A percentile compares a stretch with the other conserved stretches of the same genome.
Evolutionary conservation across 495 filamentous ascomycete genomes (phyloP).

Genomic region (Tuber aestivum): DNA sequence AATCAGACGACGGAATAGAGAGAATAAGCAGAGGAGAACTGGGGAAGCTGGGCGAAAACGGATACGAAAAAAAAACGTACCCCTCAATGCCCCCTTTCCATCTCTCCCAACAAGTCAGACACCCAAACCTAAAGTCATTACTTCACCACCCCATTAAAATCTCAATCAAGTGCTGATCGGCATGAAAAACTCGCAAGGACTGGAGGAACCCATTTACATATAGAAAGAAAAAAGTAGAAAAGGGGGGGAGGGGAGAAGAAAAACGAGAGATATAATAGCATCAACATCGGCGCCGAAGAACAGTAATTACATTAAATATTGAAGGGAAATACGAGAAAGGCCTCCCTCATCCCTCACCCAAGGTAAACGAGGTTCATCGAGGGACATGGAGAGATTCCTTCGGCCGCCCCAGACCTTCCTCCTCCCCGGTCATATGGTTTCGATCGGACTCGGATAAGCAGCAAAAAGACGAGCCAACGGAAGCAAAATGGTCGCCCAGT

Average conservation of each 20-base stretch:
- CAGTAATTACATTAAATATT: slow-evolving; percentile 30
- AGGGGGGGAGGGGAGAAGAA: neutral
- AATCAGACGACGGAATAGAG: neutral
- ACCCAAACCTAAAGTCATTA: neutral
- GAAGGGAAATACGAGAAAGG: neutral
- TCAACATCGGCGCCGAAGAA: slow-evolving; percentile 6
- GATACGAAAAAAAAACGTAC: neutral
- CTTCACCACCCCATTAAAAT: slow-evolving; percentile 3
- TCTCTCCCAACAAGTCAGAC: neutral
- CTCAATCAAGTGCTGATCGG: neutral
- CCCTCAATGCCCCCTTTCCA: neutral
- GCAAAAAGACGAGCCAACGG: neutral
- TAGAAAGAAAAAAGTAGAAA: slow-evolving; percentile 20
- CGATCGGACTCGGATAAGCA: neutral
- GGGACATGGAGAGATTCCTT: neutral
- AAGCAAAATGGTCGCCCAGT: slow-evolving; percentile 26
- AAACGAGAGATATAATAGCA: slow-evolving; percentile 16
- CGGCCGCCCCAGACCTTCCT: neutral
- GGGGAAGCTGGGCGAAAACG: neutral
- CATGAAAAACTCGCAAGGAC: neutral
- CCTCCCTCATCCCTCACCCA: neutral
- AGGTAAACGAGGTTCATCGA: neutral
- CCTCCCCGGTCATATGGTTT: neutral
- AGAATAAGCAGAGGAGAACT: neutral
- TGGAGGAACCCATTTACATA: slow-evolving; percentile 10